These are phyloP conservation scores for Scedosporium apiospermum DNA, from an alignment of 2,329 filamentous ascomycete genomes.

Conservation along the genomic window DNA sequence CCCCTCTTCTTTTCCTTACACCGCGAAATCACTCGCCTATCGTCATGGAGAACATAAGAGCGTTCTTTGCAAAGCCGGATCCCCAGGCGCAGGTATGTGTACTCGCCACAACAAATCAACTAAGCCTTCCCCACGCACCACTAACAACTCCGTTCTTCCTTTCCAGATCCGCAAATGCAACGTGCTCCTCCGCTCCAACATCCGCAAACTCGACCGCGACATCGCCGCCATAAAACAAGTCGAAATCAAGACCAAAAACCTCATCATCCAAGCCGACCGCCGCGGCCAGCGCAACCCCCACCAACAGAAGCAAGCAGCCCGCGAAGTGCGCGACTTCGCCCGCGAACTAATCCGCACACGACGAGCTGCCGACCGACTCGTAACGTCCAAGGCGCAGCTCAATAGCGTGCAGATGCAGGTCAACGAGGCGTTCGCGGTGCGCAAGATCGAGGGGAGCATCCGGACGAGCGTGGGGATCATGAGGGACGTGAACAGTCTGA, in stretches of 20 bases:
- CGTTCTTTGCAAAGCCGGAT: conserved; percentile 84
- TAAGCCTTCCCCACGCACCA: not conserved
- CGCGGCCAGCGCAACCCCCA: conserved; percentile 73
- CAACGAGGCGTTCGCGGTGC: conserved; percentile 87
- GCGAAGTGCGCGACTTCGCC: conserved; percentile 81
- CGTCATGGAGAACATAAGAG: conserved; percentile 76
- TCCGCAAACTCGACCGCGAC: conserved; percentile 90
- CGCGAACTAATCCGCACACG: conserved; percentile 77
- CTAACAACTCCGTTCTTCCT: not conserved
- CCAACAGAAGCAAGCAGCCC: conserved; percentile 66
- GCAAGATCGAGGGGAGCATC: conserved; percentile 92
- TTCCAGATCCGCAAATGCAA: conserved; percentile 90
- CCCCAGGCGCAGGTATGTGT: conserved; percentile 75
- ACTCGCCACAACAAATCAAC: not conserved
- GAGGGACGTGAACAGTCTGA: conserved; percentile 87
- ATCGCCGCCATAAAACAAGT: conserved; percentile 68
- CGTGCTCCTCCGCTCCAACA: conserved; percentile 76
- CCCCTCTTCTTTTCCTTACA: too few species aligned
- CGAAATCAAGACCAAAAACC: conserved; percentile 74
- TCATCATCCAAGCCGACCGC: conserved; percentile 74
- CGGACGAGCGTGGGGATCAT: conserved; percentile 82
- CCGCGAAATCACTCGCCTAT: conserved; percentile 8
- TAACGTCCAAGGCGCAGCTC: conserved; percentile 85
- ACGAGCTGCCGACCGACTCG: conserved; percentile 62
- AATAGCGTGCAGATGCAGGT: conserved; percentile 95